Evolutionary conservation across 768 basidiomycete genomes (phyloP).

Genomic region (Leccinum disarticulatum): DNA sequence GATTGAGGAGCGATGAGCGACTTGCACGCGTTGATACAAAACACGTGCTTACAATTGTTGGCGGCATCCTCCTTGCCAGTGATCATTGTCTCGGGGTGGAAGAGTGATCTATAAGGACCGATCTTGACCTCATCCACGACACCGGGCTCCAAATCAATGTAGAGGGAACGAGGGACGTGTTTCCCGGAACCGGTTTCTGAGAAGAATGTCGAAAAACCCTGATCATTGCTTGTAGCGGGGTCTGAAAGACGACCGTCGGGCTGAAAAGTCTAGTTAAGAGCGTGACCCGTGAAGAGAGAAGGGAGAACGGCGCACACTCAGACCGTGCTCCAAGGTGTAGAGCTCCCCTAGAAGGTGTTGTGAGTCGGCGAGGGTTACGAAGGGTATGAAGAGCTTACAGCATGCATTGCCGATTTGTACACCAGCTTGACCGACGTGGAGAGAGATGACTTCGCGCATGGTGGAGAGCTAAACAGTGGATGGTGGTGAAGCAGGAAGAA

Average conservation of each 20-base stretch:
- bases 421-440: conserved; percentile 97
- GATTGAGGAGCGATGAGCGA: conserved; percentile 17
- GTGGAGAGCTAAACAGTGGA: conserved; percentile 15
- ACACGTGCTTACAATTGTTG: conserved; percentile 83
- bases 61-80: conserved; percentile 99
- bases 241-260: conserved; percentile 86
- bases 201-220: conserved; percentile 98
- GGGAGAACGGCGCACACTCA: conserved; percentile 64
- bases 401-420: conserved; percentile 94
- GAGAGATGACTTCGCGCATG: conserved; percentile 94
- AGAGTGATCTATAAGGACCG: conserved; percentile 88
- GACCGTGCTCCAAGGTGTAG: conserved; percentile 96
- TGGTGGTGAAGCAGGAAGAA: conserved; percentile 16
- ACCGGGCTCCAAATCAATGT: conserved; percentile 94
- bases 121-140: conserved; percentile 94
- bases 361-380: conserved; percentile 8
- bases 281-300: conserved; percentile 8
- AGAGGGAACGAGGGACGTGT: conserved; percentile 94
- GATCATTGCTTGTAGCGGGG: conserved; percentile 56
- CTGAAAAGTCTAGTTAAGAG: conserved; percentile 41
- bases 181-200: conserved; percentile 92
- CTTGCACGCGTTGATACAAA: not conserved
- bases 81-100: conserved; percentile 97
- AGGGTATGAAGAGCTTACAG: conserved; percentile 55
- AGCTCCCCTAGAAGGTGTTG: conserved; percentile 72